phyloP scores from a whole-genome alignment of 2,329 filamentous ascomycete genomes.

The Graphium sp. region DNA sequence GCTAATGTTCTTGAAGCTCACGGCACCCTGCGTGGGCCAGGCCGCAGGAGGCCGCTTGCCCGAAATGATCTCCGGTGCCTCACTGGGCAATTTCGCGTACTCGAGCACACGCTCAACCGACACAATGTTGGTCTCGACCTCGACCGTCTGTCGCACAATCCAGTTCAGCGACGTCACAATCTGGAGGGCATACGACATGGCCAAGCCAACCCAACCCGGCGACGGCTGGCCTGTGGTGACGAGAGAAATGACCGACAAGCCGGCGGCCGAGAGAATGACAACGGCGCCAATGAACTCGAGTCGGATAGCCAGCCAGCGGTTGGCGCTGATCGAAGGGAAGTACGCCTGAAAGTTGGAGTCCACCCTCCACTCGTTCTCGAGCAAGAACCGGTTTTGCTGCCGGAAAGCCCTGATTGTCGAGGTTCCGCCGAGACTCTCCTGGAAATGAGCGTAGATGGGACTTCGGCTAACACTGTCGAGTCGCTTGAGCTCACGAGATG shows the following conservation, averaged over 20 bases:
- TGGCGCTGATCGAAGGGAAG: conserved; percentile 88
- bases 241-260: conserved; percentile 69
- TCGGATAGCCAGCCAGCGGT: conserved; percentile 85
- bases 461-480: conserved; percentile 90
- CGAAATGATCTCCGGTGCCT: conserved; percentile 86
- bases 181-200: conserved; percentile 94
- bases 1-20: conserved; percentile 87
- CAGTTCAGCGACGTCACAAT: conserved; percentile 97
- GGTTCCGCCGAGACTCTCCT: conserved; percentile 87
- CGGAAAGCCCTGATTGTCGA: conserved; percentile 91
- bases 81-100: conserved; percentile 78
- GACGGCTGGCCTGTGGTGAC: conserved; percentile 45
- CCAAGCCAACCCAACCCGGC: conserved; percentile 69
- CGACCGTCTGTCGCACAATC: conserved; percentile 96
- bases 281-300: conserved; percentile 90
- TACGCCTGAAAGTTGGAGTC: conserved; percentile 90
- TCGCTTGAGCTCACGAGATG: conserved; percentile 89
- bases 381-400: conserved; percentile 71
- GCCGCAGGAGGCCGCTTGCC: conserved; percentile 72
- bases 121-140: conserved; percentile 99
- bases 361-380: conserved; percentile 95
- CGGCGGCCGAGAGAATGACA: conserved; percentile 77
- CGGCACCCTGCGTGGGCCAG: conserved; percentile 80
- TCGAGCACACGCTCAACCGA: conserved; percentile 95
- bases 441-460: conserved; percentile 96